These are phyloP conservation scores for Boletus hoseneyae DNA, from an alignment of 1,284 basidiomycete genomes.

Conservation along the genomic window DNA sequence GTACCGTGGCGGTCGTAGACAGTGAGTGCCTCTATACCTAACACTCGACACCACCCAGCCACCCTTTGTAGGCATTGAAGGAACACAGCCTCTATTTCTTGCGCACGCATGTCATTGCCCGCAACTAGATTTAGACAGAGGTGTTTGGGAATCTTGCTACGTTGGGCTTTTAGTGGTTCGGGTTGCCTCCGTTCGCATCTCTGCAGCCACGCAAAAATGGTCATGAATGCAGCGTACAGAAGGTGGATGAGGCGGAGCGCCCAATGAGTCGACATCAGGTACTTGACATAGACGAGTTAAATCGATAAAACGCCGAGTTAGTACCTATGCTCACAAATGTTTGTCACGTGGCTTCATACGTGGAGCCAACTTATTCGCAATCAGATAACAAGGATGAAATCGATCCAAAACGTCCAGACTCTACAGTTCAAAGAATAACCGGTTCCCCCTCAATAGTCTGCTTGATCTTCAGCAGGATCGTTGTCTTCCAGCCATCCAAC, in stretches of 20 bases:
- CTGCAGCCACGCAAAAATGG: constrained; percentile 40
- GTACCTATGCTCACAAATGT: no score
- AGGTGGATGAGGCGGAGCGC: constrained; percentile 54
- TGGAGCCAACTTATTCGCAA: constrained; percentile 15
- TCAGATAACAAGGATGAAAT: no score
- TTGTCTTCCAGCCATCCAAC: constrained; percentile 94
- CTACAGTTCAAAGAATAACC: constrained; percentile 33
- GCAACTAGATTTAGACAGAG: constrained; percentile 59
- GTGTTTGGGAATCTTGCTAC: constrained; percentile 58
- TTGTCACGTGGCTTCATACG: constrained; percentile 13
- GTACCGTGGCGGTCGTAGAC: constrained; percentile 69
- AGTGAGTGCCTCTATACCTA: constrained; percentile 58
- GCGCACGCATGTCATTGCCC: constrained; percentile 31
- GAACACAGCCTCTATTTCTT: constrained; percentile 42
- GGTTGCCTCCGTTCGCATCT: constrained; percentile 38
- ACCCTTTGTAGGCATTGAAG: constrained; percentile 51
- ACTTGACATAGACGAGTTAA: constrained; percentile 8
- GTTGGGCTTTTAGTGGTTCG: constrained; percentile 43
- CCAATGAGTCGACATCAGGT: constrained; percentile 38
- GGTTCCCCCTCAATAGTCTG: constrained; percentile 65
- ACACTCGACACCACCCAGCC: constrained; percentile 55
- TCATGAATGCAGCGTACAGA: constrained; percentile 48
- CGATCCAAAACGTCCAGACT: neutral
- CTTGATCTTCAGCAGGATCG: constrained; percentile 86
- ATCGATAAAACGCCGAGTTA: no score